Percentiles rank a stretch among this genome's conserved stretches.
Conservation (phyloP, 75 land plant species). For the Cunninghamia lanceolata region DNA sequence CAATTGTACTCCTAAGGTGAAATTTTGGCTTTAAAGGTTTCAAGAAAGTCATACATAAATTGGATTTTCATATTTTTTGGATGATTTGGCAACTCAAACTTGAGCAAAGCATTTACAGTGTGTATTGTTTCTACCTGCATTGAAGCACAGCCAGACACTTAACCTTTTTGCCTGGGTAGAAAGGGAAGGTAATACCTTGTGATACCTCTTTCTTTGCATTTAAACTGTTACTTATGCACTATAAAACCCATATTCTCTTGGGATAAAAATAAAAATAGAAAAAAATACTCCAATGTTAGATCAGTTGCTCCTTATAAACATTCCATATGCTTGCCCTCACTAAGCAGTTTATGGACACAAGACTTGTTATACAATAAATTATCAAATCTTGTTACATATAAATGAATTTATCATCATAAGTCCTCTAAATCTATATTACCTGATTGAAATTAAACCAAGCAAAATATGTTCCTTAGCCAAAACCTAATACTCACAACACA, state of each 20-base stretch:
- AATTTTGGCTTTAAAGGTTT: neutral
- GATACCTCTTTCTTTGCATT: neutral
- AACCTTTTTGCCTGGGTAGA: neutral
- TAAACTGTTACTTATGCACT: neutral
- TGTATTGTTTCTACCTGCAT: neutral
- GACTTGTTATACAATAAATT: neutral
- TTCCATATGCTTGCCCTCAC: neutral
- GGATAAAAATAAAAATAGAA: neutral
- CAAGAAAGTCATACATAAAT: neutral
- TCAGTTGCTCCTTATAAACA: neutral
- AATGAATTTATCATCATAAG: neutral
- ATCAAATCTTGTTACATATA: neutral
- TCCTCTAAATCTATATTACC: neutral
- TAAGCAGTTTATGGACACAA: neutral
- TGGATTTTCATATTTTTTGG: neutral
- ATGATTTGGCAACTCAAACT: neutral
- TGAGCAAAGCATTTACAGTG: neutral
- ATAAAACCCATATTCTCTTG: neutral
- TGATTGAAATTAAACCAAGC: neutral
- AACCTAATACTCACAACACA: conserved; percentile 31
- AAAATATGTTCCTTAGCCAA: neutral
- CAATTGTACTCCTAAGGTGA: neutral
- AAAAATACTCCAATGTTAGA: neutral
- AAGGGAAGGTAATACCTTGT: neutral
- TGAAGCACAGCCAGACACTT: neutral